A percentile compares a stretch with the other conserved stretches of the same genome.
These are phyloP conservation scores for Glonium stellatum DNA, from an alignment of 495 filamentous ascomycete genomes.

Conservation along the genomic window DNA sequence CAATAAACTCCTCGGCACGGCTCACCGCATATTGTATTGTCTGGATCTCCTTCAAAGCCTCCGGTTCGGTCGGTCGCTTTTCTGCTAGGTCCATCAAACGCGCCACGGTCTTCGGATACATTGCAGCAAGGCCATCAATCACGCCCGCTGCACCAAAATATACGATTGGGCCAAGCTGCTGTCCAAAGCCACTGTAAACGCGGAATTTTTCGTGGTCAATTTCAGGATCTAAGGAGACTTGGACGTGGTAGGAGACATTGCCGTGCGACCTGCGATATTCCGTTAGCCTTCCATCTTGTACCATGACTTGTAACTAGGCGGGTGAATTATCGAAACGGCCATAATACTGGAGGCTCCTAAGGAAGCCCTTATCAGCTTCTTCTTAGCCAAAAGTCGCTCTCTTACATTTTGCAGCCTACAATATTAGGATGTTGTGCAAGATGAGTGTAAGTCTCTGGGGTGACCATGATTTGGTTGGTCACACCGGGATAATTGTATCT, in stretches of 20 bases:
- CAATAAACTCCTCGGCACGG: conserved; percentile 48
- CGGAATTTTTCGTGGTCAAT: conserved; percentile 52
- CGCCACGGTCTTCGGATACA: conserved; percentile 52
- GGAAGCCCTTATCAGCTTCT: neutral
- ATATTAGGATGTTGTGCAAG: conserved; percentile 41
- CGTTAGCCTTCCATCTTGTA: neutral
- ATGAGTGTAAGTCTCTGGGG: conserved; percentile 44
- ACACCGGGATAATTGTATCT: conserved; percentile 66
- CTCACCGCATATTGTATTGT: conserved; percentile 49
- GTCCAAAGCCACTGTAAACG: conserved; percentile 62
- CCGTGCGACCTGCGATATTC: conserved; percentile 50
- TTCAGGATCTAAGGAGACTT: conserved; percentile 49
- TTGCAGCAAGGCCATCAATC: conserved; percentile 61
- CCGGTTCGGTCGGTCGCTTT: conserved; percentile 33
- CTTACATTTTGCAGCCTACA: conserved; percentile 55
- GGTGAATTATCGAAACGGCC: no score
- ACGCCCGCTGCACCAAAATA: conserved; percentile 55
- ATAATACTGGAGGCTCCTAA: no score
- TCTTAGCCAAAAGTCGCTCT: neutral
- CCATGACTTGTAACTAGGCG: no score
- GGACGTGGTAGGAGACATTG: conserved; percentile 54
- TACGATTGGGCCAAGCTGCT: conserved; percentile 60
- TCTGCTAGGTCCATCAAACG: conserved; percentile 47
- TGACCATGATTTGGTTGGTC: conserved; percentile 60
- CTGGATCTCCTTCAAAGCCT: conserved; percentile 48